Evolutionary conservation across 2,329 filamentous ascomycete species (phyloP).

Genomic region (Colletotrichum scovillei): DNA sequence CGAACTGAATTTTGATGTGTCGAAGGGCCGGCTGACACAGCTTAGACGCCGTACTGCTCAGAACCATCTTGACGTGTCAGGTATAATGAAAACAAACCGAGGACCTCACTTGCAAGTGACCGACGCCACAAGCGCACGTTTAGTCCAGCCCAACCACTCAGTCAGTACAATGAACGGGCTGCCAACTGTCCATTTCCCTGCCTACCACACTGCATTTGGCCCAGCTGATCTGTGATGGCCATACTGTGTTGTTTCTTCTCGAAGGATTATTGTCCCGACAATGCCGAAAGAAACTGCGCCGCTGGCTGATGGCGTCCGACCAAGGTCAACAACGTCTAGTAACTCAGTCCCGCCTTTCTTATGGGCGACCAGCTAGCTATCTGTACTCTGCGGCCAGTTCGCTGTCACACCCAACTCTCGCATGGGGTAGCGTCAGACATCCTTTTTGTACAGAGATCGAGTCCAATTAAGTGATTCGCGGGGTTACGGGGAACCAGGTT

Average conservation of each 20-base stretch:
- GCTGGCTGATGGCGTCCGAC: background rate
- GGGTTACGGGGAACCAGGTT: slow-evolving; percentile 9
- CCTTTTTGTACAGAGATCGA: background rate
- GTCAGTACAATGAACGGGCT: background rate
- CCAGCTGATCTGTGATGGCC: background rate
- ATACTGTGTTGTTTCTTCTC: background rate
- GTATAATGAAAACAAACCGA: background rate
- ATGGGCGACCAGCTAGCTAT: background rate
- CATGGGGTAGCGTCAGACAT: background rate
- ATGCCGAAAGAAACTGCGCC: slow-evolving; percentile 5
- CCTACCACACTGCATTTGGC: background rate
- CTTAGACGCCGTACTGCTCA: background rate
- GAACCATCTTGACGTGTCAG: slow-evolving; percentile 3
- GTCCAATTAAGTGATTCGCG: slow-evolving; percentile 14
- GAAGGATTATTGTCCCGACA: slow-evolving; percentile 5
- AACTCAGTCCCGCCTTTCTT: background rate
- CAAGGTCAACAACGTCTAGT: background rate
- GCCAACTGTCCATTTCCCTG: slow-evolving; percentile 1
- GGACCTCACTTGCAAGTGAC: slow-evolving; percentile 2
- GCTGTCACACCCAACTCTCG: slow-evolving; percentile 12
- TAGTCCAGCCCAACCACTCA: background rate
- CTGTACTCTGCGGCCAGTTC: background rate
- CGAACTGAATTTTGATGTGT: background rate
- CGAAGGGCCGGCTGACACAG: background rate
- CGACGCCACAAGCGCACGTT: slow-evolving; percentile 26